Evolutionary conservation across 495 filamentous ascomycete species (phyloP), one percentile per base, ranked within the genome.

Genomic region (Parathielavia appendiculata): DNA sequence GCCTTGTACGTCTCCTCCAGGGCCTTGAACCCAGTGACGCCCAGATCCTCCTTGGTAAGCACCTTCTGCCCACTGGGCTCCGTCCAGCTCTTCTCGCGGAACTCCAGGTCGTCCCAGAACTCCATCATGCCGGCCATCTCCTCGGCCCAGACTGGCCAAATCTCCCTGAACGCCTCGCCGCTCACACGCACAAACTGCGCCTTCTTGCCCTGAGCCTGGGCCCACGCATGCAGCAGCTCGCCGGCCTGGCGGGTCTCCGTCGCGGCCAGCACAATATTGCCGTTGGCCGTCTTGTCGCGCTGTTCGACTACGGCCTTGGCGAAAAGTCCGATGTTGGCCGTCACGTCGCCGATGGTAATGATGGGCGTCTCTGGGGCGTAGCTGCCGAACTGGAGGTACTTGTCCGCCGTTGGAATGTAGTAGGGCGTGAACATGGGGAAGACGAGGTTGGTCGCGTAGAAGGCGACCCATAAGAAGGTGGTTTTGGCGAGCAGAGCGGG

Each of bases 121-220:
- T 71, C 61, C 64, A 73, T 71, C 70, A 75, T 75, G n/a, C 64
- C 47, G 10, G 69, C 73, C 61, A 75, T 70, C 67, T 74, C 70
- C 13, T 63, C 58, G 0, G 59, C 69, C 69, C 69, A 74, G 20
- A 60, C 44, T 22, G 73, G 71, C 69, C 72, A 75, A 16, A 75
- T 9, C 23, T 46, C 45, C n/a, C 71, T 38, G 51, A 58, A 78
- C 16, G 63, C 64, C 38, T 65, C 32, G 22, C 55, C 47, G 17
- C 51, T 50, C 4, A 71, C 56, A 46, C 51, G 39, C 26, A 68
- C 57, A 43, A 65, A 67, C 63, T 63, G 55, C 20, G 66, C 66
- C 50, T 58, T 50, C 4, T 63, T 60, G 11, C 72, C 65, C 48
- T 63, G 71, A 0, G 60, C 66, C 51, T 60, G 48, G 8, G 69